Evolutionary conservation across 75 land plant genomes (phyloP), one percentile per base, ranked within the genome.

Genomic region (Gnetum montanum): DNA sequence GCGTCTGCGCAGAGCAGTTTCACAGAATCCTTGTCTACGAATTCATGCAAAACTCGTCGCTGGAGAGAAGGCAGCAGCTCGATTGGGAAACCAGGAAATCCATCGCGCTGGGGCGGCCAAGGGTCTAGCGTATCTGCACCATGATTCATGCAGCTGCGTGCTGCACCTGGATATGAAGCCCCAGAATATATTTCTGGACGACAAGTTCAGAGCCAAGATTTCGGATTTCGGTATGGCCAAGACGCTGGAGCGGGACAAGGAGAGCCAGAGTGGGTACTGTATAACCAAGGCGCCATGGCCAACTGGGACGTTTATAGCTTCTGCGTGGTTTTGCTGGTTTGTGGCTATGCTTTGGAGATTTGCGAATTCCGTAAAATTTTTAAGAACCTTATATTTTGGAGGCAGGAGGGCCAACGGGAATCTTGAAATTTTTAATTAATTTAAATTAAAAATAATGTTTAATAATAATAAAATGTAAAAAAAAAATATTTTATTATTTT

Each of bases 151-250:
- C 18, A 83, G 83, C 6, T 86, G 83, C n/a, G 72, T 89, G 36
- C 66, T 89, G 22, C 95, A 89, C 37, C 86, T 90, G 0, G 95
- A 89, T 59, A 48, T 89, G 8, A 89, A 89, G 78, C 95, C 95
- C 15, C 82, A 90, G 64, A 89, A 89, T 61, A 79, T 89, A 30
- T 58, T 89, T 8, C 81, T 89, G 5, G 86, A 71, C 45, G 46
- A 49, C 1, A 76, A 85, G 22, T 76, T 52, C 46, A 48, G 56
- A 13, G 90, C 86, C 4, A 78, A 71, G 53, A 27, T 89, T 52
- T 83, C 90, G 1, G 95, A 89, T 63, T 89, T 89, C 43, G 95
- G 95, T 52, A 50, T 89, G 41, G 69, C 95, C 1, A 79, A 90
- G 57, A 28, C 76, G 2, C 81, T 82, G 46, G 34, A 41, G 20